Evolutionary conservation across 225 moss, liverwort and hornwort genomes (phyloP).

Genomic region (Lunularia cruciata): DNA sequence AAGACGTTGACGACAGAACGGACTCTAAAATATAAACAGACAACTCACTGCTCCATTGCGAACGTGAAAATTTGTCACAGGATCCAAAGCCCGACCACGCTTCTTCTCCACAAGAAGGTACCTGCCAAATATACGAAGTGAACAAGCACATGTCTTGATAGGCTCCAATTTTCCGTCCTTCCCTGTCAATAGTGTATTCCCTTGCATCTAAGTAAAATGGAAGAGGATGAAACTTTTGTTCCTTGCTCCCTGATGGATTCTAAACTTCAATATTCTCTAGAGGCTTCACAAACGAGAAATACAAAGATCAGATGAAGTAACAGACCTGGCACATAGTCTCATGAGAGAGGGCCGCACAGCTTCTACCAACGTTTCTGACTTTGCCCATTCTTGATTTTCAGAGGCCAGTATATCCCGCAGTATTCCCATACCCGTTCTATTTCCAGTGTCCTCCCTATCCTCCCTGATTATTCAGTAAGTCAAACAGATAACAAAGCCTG

Average conservation of each 20-base stretch:
- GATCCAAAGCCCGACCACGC: constrained; percentile 86
- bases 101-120: constrained; percentile 86
- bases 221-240: too few relatives aligned
- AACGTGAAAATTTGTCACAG: constrained; percentile 92
- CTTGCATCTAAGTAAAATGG: too few relatives aligned
- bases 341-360: constrained; percentile 67
- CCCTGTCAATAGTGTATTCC: too few relatives aligned
- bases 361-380: constrained; percentile 52
- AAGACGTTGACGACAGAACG: background rate
- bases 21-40: background rate
- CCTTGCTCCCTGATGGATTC: too few relatives aligned
- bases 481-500: too few relatives aligned
- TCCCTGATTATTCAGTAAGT: constrained; percentile 13
- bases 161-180: too few relatives aligned
- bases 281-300: too few relatives aligned
- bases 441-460: constrained; percentile 47
- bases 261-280: background rate
- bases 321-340: constrained; percentile 81
- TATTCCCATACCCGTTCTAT: constrained; percentile 45
- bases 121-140: too few relatives aligned
- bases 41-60: constrained; percentile 89
- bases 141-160: too few relatives aligned
- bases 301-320: too few relatives aligned
- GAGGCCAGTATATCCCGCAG: constrained; percentile 62
- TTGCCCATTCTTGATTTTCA: constrained; percentile 62